Percentiles rank a stretch among this genome's conserved stretches.
phyloP scores from a whole-genome alignment of 148 eudicot species.

The Cornus kousa region DNA sequence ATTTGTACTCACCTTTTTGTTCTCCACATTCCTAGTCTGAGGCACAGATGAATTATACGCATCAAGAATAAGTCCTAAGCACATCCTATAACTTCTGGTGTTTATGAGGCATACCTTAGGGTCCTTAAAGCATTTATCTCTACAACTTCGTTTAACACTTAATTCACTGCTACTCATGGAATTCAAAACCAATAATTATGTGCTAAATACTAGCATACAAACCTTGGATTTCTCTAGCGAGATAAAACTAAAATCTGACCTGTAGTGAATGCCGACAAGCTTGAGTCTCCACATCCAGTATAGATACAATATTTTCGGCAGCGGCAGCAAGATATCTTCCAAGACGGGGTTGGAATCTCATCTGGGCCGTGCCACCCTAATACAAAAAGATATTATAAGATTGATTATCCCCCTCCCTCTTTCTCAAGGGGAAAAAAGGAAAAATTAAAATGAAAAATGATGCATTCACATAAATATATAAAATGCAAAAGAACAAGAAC shows the following conservation, averaged over 20 bases:
- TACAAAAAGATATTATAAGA: neutral
- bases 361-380: slow-evolving; percentile 34
- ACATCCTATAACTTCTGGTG: too few relatives aligned
- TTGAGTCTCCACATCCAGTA: slow-evolving; percentile 33
- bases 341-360: slow-evolving; percentile 36
- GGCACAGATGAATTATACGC: too few relatives aligned
- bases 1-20: too few relatives aligned
- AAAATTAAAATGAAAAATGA: neutral
- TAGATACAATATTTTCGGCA: slow-evolving; percentile 20
- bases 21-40: too few relatives aligned
- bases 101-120: too few relatives aligned
- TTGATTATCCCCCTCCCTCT: neutral
- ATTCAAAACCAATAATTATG: too few relatives aligned
- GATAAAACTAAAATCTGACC: slow-evolving; percentile 12
- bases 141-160: too few relatives aligned
- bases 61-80: too few relatives aligned
- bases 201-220: neutral
- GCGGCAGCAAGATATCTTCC: slow-evolving; percentile 36
- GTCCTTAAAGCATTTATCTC: too few relatives aligned
- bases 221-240: neutral
- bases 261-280: slow-evolving; percentile 18
- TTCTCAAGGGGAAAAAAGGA: neutral
- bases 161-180: neutral
- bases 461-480: neutral
- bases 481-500: neutral